Evolutionary conservation across 139 green algal genomes (phyloP), one percentile per base, ranked within the genome.

Genomic region (Raphidocelis subcapitata): DNA sequence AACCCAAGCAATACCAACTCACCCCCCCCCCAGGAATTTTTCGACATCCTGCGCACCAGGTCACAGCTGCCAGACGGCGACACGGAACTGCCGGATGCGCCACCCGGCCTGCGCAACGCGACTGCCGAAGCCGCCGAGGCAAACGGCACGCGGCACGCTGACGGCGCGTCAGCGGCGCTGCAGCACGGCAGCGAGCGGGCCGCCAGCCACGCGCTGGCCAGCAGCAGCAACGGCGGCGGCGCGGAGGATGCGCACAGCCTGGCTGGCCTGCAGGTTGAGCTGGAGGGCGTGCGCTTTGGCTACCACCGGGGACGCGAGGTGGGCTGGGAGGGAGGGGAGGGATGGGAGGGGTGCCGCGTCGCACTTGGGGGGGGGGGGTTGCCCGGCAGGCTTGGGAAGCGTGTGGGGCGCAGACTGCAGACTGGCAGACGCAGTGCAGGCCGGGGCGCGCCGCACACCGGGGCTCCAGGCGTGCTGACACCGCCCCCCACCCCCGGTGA

Each of bases 1-100:
- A n/a, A n/a, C n/a, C n/a, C n/a, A n/a, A n/a, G n/a, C n/a, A n/a
- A n/a, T n/a, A n/a, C n/a, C n/a, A n/a, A n/a, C n/a, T n/a, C n/a
- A n/a, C n/a, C n/a, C n/a, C n/a, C n/a, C n/a, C n/a, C n/a, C n/a
- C n/a, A n/a, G n/a, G 87, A 93, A 41, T 94, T 99, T 76, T 93
- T 98, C 60, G 60, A 83, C 3, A 91, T 98, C 70, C 86, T 98
- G 29, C 69, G 66, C 31, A 95, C 88, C 0, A 56, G 82, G 0
- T 80, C 78, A 24, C 72, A 62, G 18, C 75, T 97, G 20, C 55
- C 65, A 54, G 90, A 94, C 47, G 92, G 92, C 29, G 67, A n/a
- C 26, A 26, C 46, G 18, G 21, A 68, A 0, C 76, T 92, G 57
- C 75, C 68, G 4, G 65, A 68, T 26, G 3, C 52, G 28, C 73